Evolutionary conservation across 371 early-diverging fungal genomes (phyloP), one percentile per base, ranked within the genome.

Genomic region (Coemansia sp.): DNA sequence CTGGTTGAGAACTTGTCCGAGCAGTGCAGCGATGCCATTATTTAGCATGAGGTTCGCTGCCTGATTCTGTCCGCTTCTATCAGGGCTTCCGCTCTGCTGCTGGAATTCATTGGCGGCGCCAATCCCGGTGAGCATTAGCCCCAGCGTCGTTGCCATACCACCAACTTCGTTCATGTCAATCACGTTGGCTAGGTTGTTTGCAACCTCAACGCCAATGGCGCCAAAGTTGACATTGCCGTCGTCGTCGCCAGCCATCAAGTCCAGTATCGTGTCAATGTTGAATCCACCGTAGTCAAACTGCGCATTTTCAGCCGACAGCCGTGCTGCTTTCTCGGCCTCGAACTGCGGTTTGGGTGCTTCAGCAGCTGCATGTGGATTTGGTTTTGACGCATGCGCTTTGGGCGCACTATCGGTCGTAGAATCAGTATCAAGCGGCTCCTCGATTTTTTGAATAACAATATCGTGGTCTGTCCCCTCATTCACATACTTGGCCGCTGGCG

Each of bases 161-260:
- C 74, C 74, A 9, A 73, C 62, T 38, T 73, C 74, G 11, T 69
- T 69, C 63, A 73, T 69, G 49, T 73, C 74, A n/a, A 73, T 65
- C 7, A 73, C 74, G 13, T 64, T 73, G 8, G 65, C 74, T 5
- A 73, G 35, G 39, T 73, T 73, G 36, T 55, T 70, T 1, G 74
- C 65, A 13, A 73, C 13, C 50, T 73, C 74, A 2, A 65, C 16
- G 2, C 70, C 74, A 41, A 73, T 73, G 5, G 74, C 74, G 3
- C 65, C 65, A 65, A 73, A 73, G 39, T 73, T 42, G 42, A 73
- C 74, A 36, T 73, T 61, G 11, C 74, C 74, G 13, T 61, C 26
- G 35, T 65, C 65, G 16, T 73, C 74, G 26, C 74, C 74, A n/a
- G 61, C 70, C 74, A 73, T 73, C 34, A 73, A 36, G n/a, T 73